Base-by-base conservation (phyloP, 2,329 filamentous ascomycete genomes). In the Tolypocladium guangdongense region DNA sequence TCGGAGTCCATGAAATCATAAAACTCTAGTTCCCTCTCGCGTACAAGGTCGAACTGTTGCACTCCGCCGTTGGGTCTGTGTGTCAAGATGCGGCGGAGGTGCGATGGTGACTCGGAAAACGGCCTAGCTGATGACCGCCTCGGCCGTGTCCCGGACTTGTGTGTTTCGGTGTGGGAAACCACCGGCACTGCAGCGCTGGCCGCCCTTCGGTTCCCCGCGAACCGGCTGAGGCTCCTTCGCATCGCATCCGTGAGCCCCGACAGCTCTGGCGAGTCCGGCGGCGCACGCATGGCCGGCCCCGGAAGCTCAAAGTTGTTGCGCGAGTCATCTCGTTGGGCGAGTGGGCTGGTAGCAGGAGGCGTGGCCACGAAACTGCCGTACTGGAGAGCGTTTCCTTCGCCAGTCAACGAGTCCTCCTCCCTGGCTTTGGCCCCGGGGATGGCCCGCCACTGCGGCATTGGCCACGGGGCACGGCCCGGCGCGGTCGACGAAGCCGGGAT, bases 1-100 rank as follows among this genome's bases (percentile, higher is more conserved):
- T 99, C 87, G 11, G 74, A 74, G 61, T 96, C 89, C 52, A 99
- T 74, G 63, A 93, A 99, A 0, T 76, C 71, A 67, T 91, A 92
- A 65, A 99, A 97, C 16, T 96, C 88, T n/a, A 78, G 80, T 67
- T 95, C 85, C 20, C 83, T 80, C 54, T 84, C 76, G 46, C 88
- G 86, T 4, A 95, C 77, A 39, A 88, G 78, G 43, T 83, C 78
- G 30, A 79, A 64, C 27, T 72, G 68, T 50, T 75, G 67, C 63
- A 76, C 58, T 46, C 72, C 66, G 64, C 71, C 64, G 53, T 78
- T 68, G 60, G 69, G 58, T 67, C 70, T 67, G 32, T 69, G 65
- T 0, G 71, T 66, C 18, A 72, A 64, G 7, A 73, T 62, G 2
- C 70, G 67, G 12, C 68, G 65, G 11, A 72, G 58, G 10, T 62